Evolutionary conservation across 257 asterid species (phyloP).

Genomic region (Hygrophila difformis): DNA sequence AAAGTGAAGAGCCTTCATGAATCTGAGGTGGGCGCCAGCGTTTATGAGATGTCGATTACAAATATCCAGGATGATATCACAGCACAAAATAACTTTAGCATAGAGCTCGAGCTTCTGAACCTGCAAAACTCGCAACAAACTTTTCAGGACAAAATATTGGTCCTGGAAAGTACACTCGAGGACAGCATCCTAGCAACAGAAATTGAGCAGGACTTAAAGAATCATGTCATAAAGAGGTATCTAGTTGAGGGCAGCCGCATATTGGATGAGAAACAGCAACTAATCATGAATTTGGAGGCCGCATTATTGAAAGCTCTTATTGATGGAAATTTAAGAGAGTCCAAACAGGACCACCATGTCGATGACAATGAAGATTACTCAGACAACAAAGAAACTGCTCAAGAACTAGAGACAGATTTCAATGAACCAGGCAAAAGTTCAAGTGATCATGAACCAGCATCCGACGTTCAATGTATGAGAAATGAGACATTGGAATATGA

Average conservation of each 20-base stretch:
- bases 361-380: constrained; percentile 14
- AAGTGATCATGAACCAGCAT: not conserved
- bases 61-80: not conserved
- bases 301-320: constrained; percentile 17
- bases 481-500: not conserved
- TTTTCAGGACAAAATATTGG: constrained; percentile 10
- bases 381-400: too few species aligned
- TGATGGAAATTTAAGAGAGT: not conserved
- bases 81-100: not conserved
- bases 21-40: not conserved
- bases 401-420: constrained; percentile 26
- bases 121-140: constrained; percentile 16
- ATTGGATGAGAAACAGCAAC: constrained; percentile 20
- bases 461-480: not conserved
- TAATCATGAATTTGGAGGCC: constrained; percentile 18
- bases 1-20: not conserved
- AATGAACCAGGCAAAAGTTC: constrained; percentile 10
- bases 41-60: not conserved
- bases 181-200: constrained; percentile 22
- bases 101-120: constrained; percentile 16
- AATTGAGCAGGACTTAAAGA: constrained; percentile 24
- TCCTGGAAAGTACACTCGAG: constrained; percentile 23
- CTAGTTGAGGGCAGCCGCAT: constrained; percentile 16
- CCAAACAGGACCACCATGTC: not conserved
- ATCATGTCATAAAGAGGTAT: constrained; percentile 22